phyloP scores from a whole-genome alignment of 1,284 basidiomycete species.

The Porodaedalea pini region DNA sequence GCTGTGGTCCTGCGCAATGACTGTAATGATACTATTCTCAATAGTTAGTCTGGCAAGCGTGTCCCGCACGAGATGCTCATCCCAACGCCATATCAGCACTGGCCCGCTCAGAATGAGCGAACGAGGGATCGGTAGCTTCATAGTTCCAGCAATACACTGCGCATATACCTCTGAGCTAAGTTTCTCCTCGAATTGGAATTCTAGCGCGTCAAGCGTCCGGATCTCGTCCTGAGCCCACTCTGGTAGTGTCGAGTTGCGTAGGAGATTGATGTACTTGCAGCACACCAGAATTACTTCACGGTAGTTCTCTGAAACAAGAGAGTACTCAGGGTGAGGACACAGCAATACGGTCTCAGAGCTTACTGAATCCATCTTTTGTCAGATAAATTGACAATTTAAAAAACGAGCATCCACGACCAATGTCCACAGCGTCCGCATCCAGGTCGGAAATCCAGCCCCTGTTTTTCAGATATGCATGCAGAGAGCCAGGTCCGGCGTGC shows the following conservation, averaged over 20 bases:
- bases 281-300: neutral
- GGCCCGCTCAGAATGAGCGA: conserved; percentile 77
- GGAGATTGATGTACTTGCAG: conserved; percentile 41
- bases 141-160: conserved; percentile 69
- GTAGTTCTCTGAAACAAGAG: neutral
- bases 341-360: conserved; percentile 29
- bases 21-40: too few species aligned
- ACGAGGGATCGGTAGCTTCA: conserved; percentile 79
- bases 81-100: conserved; percentile 73
- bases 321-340: conserved; percentile 16
- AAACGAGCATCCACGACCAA: conserved; percentile 83
- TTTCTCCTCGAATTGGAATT: conserved; percentile 90
- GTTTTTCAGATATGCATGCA: conserved; percentile 89
- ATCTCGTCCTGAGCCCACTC: conserved; percentile 63
- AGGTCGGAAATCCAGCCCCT: conserved; percentile 89
- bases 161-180: conserved; percentile 78
- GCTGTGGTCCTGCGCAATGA: conserved; percentile 49
- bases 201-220: conserved; percentile 67
- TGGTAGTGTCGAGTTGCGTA: too few species aligned
- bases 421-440: conserved; percentile 68
- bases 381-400: conserved; percentile 84
- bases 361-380: conserved; percentile 85
- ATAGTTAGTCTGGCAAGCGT: too few species aligned
- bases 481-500: conserved; percentile 93
- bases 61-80: too few species aligned